phyloP scores from a whole-genome alignment of 2,329 filamentous ascomycete genomes.

The Chaetomium olivaceum region DNA sequence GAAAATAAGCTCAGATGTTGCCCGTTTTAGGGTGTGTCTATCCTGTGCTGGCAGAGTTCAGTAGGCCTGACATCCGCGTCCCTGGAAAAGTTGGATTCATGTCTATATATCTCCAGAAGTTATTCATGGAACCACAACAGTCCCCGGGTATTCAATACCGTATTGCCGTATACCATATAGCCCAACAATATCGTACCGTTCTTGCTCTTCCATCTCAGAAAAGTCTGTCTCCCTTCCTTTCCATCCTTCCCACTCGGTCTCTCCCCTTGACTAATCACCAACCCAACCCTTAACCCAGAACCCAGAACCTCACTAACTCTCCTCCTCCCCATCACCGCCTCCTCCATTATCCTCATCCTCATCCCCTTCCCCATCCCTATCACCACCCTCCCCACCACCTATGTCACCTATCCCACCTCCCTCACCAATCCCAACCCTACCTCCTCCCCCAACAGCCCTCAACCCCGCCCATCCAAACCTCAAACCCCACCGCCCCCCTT shows the following conservation, averaged over 20 bases:
- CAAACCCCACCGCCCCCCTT: conserved; percentile 65
- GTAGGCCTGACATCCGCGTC: not conserved
- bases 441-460: conserved; percentile 36
- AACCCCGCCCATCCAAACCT: conserved; percentile 72
- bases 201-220: not conserved
- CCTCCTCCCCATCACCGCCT: not conserved
- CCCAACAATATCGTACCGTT: not conserved
- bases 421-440: conserved; percentile 24
- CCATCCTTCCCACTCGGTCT: no score
- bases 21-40: not conserved
- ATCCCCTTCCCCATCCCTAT: not conserved
- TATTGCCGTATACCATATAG: not conserved
- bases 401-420: conserved; percentile 11
- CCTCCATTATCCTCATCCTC: not conserved
- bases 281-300: not conserved
- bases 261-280: not conserved
- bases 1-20: not conserved
- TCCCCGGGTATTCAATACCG: not conserved
- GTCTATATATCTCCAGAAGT: not conserved
- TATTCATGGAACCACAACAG: not conserved
- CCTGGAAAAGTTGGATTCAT: not conserved
- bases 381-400: not conserved
- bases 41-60: not conserved
- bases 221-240: no score
- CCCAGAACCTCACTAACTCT: not conserved